phyloP scores from a whole-genome alignment of 805 yeast genomes.

The Danielia oregonensis region DNA sequence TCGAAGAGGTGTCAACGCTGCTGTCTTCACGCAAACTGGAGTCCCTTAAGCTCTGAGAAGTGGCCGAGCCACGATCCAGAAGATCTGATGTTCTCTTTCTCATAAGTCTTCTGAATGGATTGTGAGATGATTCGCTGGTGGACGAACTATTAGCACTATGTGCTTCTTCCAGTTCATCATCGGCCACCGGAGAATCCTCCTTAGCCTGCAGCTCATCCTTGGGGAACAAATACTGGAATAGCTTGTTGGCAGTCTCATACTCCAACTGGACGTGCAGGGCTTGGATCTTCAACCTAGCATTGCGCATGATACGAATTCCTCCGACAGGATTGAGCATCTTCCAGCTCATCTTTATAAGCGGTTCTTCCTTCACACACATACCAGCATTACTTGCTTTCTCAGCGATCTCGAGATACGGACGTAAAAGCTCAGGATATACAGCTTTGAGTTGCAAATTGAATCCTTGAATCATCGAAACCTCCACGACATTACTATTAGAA shows the following conservation, averaged over 20 bases:
- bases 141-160: slow-evolving; percentile 1
- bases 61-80: not conserved
- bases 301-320: slow-evolving; percentile 78
- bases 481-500: slow-evolving; percentile 58
- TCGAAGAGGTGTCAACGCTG: not conserved
- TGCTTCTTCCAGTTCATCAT: slow-evolving; percentile 2
- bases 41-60: not conserved
- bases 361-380: slow-evolving; percentile 8
- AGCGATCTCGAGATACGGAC: slow-evolving; percentile 39
- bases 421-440: slow-evolving; percentile 66
- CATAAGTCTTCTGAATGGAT: slow-evolving; percentile 3
- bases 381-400: slow-evolving; percentile 14
- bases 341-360: slow-evolving; percentile 50
- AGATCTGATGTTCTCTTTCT: not conserved
- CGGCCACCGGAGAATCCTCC: slow-evolving; percentile 34
- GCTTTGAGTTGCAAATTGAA: slow-evolving; percentile 58
- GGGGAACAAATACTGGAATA: slow-evolving; percentile 73
- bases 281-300: slow-evolving; percentile 53
- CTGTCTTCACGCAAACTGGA: not conserved
- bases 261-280: slow-evolving; percentile 76
- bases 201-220: slow-evolving; percentile 22
- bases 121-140: not conserved
- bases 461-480: slow-evolving; percentile 62
- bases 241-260: slow-evolving; percentile 57
- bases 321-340: slow-evolving; percentile 83